These are phyloP conservation scores for Corynespora cassiicola DNA, from an alignment of 2,329 filamentous ascomycete species.

Conservation along the genomic window DNA sequence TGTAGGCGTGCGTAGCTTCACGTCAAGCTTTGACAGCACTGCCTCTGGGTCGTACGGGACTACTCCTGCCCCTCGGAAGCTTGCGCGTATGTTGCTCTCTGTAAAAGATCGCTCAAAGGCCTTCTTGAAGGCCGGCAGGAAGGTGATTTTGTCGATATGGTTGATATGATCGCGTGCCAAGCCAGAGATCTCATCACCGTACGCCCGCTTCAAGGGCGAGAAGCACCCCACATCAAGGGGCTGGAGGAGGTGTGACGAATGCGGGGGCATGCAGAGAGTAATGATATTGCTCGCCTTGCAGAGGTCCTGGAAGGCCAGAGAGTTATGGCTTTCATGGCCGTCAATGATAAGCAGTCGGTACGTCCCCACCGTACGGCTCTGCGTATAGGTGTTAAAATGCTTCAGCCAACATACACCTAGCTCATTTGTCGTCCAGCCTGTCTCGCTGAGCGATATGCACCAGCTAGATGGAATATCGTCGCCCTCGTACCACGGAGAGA, in stretches of 20 bases:
- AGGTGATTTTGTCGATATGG: slow-evolving; percentile 29
- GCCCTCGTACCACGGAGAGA: slow-evolving; percentile 14
- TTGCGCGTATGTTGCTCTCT: slow-evolving; percentile 28
- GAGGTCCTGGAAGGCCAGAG: slow-evolving; percentile 41
- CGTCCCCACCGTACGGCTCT: slow-evolving; percentile 20
- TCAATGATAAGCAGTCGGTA: slow-evolving; percentile 32
- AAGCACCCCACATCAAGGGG: slow-evolving; percentile 48
- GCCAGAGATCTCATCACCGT: slow-evolving; percentile 30
- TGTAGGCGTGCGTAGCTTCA: slow-evolving; percentile 12
- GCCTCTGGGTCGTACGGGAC: slow-evolving; percentile 34
- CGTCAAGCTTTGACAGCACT: slow-evolving; percentile 38
- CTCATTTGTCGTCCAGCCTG: slow-evolving; percentile 43
- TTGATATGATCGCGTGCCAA: slow-evolving; percentile 31
- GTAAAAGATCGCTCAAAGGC: slow-evolving; percentile 30
- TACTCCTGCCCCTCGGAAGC: slow-evolving; percentile 38
- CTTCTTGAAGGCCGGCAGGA: slow-evolving; percentile 24
- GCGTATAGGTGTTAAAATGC: slow-evolving; percentile 43
- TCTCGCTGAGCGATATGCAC: slow-evolving; percentile 16
- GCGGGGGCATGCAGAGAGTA: slow-evolving; percentile 41
- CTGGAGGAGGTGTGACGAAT: slow-evolving; percentile 46
- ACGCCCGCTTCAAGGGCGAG: slow-evolving; percentile 36
- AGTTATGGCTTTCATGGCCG: slow-evolving; percentile 34
- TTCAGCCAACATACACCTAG: slow-evolving; percentile 41
- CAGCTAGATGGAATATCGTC: slow-evolving; percentile 16
- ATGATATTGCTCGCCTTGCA: slow-evolving; percentile 45